Conservation (phyloP, 2,329 filamentous ascomycete genomes). For the Dendrostoma leiphaemia region DNA sequence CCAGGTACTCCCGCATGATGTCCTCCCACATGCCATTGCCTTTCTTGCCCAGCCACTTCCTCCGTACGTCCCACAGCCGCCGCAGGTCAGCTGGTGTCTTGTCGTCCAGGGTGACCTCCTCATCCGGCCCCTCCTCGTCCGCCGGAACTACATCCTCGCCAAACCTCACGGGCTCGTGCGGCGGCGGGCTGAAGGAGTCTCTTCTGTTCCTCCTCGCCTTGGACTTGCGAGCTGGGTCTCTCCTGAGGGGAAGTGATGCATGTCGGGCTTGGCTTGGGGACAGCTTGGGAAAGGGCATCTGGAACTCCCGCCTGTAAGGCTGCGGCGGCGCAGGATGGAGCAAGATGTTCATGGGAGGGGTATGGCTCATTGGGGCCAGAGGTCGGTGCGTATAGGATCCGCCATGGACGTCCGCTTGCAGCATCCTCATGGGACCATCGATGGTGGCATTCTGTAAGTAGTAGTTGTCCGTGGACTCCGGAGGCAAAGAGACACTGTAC, state of each 20-base stretch:
- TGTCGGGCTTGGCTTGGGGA: conserved; percentile 7
- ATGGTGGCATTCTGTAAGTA: not conserved
- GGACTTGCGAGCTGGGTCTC: conserved; percentile 10
- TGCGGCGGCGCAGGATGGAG: not conserved
- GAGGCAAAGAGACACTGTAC: conserved; percentile 34
- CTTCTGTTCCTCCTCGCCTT: not conserved
- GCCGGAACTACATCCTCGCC: not conserved
- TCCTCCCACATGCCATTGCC: conserved; percentile 59
- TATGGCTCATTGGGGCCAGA: not conserved
- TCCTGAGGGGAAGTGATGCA: not conserved
- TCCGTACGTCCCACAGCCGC: conserved; percentile 49
- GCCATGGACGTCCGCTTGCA: conserved; percentile 4
- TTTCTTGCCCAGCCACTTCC: conserved; percentile 42
- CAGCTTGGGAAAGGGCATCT: conserved; percentile 7
- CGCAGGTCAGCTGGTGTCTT: conserved; percentile 47
- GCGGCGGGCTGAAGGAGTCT: conserved; percentile 5
- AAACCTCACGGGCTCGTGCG: not conserved
- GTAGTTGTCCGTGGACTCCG: conserved; percentile 4
- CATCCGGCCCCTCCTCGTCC: not conserved
- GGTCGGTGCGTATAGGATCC: conserved; percentile 13
- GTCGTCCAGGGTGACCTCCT: conserved; percentile 35
- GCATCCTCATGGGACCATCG: not conserved
- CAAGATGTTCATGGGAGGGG: conserved; percentile 1
- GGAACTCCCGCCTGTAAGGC: conserved; percentile 8
- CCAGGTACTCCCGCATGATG: conserved; percentile 43